A percentile compares a stretch with the other conserved stretches of the same genome.
Evolutionary conservation across 2,329 filamentous ascomycete genomes (phyloP).

Genomic region (Geosmithia flava): DNA sequence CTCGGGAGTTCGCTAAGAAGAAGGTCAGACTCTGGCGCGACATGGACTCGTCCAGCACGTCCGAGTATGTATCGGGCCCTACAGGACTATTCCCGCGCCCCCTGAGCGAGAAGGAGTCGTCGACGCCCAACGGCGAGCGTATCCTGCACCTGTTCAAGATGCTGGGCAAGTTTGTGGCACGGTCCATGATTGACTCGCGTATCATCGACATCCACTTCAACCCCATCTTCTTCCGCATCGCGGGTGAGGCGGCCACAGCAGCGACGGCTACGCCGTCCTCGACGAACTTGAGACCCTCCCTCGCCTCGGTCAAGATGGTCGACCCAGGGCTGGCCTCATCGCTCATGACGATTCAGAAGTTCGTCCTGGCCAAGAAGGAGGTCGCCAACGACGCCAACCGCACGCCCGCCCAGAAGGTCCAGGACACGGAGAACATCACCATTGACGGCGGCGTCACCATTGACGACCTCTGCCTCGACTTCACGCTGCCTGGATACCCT

Average conservation of each 20-base stretch:
- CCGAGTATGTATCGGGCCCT: slow-evolving; percentile 75
- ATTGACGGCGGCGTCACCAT: slow-evolving; percentile 61
- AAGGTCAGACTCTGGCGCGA: slow-evolving; percentile 96
- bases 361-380: slow-evolving; percentile 68
- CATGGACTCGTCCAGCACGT: slow-evolving; percentile 58
- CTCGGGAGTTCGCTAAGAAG: slow-evolving; percentile 93
- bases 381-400: slow-evolving; percentile 62
- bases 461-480: slow-evolving; percentile 84
- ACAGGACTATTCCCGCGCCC: slow-evolving; percentile 86
- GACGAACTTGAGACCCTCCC: slow-evolving; percentile 59
- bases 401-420: slow-evolving; percentile 56
- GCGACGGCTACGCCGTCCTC: slow-evolving; percentile 12
- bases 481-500: slow-evolving; percentile 86
- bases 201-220: slow-evolving; percentile 98
- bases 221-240: slow-evolving; percentile 88
- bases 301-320: slow-evolving; percentile 81
- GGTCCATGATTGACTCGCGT: slow-evolving; percentile 94
- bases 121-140: slow-evolving; percentile 70
- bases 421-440: slow-evolving; percentile 54
- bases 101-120: slow-evolving; percentile 65
- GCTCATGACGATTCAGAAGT: slow-evolving; percentile 76
- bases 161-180: slow-evolving; percentile 91
- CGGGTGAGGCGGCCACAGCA: slow-evolving; percentile 43
- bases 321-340: slow-evolving; percentile 80
- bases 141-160: slow-evolving; percentile 83